Percentiles rank a stretch among this genome's conserved stretches.
phyloP scores from a whole-genome alignment of 805 yeast species.

The Scheffersomyces ergatensis region DNA sequence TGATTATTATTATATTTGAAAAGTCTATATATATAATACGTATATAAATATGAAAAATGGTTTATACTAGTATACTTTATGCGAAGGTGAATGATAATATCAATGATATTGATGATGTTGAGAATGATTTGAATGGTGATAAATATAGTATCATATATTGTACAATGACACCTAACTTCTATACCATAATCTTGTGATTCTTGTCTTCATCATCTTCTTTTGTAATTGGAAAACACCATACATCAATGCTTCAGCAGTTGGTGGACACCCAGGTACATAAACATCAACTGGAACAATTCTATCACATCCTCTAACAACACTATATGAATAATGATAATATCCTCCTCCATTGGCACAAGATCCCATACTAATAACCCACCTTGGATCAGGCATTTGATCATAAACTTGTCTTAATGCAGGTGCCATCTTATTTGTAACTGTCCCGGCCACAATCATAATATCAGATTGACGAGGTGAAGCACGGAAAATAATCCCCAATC shows the following conservation, averaged over 20 bases:
- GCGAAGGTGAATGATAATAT: too few species aligned
- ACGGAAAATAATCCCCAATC: slow-evolving; percentile 89
- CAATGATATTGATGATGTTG: too few species aligned
- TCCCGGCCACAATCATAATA: slow-evolving; percentile 90
- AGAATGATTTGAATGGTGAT: too few species aligned
- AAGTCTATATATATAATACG: too few species aligned
- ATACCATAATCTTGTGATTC: slow-evolving; percentile 84
- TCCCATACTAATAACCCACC: slow-evolving; percentile 95
- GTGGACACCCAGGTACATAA: slow-evolving; percentile 92
- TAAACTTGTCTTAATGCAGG: slow-evolving; percentile 90
- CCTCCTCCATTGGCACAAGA: slow-evolving; percentile 95
- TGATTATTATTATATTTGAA: too few species aligned
- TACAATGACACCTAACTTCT: slow-evolving; percentile 36
- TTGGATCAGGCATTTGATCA: slow-evolving; percentile 93
- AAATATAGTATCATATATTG: too few species aligned
- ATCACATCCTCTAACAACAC: slow-evolving; percentile 89
- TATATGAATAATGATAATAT: slow-evolving; percentile 84
- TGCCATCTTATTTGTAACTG: slow-evolving; percentile 89
- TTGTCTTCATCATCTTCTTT: slow-evolving; percentile 82
- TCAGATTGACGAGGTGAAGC: slow-evolving; percentile 92
- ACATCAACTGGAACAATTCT: slow-evolving; percentile 85
- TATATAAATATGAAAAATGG: too few species aligned
- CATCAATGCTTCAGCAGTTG: slow-evolving; percentile 87
- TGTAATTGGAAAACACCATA: slow-evolving; percentile 87
- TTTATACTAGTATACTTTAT: too few species aligned